These are phyloP conservation scores for Penicillium simplicissimum DNA, from an alignment of 495 filamentous ascomycete genomes.

Conservation along the genomic window DNA sequence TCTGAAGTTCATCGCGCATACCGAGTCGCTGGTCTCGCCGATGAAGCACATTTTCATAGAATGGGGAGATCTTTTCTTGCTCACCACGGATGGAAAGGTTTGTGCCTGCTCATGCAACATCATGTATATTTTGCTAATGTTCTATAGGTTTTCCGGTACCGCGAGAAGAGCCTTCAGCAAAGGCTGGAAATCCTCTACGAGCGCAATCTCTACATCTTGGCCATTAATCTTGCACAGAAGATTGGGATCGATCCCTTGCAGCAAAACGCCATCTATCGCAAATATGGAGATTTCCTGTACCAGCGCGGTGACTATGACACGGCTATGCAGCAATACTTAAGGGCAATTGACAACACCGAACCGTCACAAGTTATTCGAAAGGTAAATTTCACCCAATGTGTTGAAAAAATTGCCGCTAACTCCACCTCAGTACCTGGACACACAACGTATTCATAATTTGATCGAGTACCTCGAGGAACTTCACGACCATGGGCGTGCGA, in stretches of 20 bases:
- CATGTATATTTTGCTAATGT: neutral
- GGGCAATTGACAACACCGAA: conserved; percentile 92
- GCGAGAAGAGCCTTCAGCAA: conserved; percentile 87
- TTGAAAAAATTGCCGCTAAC: conserved; percentile 18
- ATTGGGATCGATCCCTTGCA: conserved; percentile 72
- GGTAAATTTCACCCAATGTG: conserved; percentile 37
- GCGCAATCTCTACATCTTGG: conserved; percentile 85
- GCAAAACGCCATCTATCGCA: conserved; percentile 88
- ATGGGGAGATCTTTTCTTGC: conserved; percentile 87
- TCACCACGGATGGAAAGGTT: conserved; percentile 90
- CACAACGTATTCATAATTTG: conserved; percentile 92
- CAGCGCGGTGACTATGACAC: conserved; percentile 93
- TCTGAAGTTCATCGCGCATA: conserved; percentile 86
- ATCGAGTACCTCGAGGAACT: conserved; percentile 98
- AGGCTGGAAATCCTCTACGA: conserved; percentile 93
- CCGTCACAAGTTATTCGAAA: conserved; percentile 94
- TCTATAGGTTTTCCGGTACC: conserved; percentile 77
- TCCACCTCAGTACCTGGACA: conserved; percentile 74
- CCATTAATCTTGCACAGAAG: conserved; percentile 92
- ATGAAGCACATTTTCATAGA: conserved; percentile 79
- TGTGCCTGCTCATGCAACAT: conserved; percentile 7
- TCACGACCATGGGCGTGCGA: conserved; percentile 90
- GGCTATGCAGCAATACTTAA: conserved; percentile 97
- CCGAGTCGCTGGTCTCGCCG: conserved; percentile 75
- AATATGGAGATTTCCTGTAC: conserved; percentile 94